Evolutionary conservation across 106 monocot genomes (phyloP).

Genomic region (Posidonia australis): DNA sequence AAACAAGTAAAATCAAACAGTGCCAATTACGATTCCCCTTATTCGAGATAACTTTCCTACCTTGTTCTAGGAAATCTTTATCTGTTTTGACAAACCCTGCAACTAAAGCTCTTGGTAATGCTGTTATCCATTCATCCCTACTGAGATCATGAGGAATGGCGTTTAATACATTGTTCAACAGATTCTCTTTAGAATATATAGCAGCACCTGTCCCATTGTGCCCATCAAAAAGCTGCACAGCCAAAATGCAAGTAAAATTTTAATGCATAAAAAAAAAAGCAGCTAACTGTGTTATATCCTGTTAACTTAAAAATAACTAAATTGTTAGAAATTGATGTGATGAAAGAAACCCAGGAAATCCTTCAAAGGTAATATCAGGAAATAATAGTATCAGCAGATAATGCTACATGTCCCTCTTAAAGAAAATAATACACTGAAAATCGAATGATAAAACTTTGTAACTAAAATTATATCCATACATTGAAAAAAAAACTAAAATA

Average conservation of each 20-base stretch:
- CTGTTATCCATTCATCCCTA: constrained; percentile 85
- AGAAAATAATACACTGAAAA: too few relatives aligned
- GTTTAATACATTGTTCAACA: constrained; percentile 66
- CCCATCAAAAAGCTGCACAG: constrained; percentile 85
- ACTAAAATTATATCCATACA: too few relatives aligned
- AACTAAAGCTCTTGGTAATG: constrained; percentile 86
- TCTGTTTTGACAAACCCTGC: constrained; percentile 97
- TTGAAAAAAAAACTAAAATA: too few relatives aligned
- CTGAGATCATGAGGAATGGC: constrained; percentile 73
- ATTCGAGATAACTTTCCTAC: constrained; percentile 13
- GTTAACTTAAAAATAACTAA: too few relatives aligned
- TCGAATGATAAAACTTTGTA: too few relatives aligned
- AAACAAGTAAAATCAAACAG: neutral
- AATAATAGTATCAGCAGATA: too few relatives aligned
- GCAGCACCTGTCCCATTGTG: constrained; percentile 90
- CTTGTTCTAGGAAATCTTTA: constrained; percentile 84
- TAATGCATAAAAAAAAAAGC: neutral
- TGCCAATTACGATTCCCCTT: neutral
- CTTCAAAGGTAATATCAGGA: too few relatives aligned
- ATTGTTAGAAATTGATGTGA: too few relatives aligned
- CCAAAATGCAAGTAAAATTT: neutral
- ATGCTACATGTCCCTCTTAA: too few relatives aligned
- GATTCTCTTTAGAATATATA: constrained; percentile 72
- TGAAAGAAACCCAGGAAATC: too few relatives aligned
- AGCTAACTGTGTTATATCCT: neutral